Base-by-base conservation (phyloP, 1,284 basidiomycete species). In the Sanghuangporus baumii region DNA sequence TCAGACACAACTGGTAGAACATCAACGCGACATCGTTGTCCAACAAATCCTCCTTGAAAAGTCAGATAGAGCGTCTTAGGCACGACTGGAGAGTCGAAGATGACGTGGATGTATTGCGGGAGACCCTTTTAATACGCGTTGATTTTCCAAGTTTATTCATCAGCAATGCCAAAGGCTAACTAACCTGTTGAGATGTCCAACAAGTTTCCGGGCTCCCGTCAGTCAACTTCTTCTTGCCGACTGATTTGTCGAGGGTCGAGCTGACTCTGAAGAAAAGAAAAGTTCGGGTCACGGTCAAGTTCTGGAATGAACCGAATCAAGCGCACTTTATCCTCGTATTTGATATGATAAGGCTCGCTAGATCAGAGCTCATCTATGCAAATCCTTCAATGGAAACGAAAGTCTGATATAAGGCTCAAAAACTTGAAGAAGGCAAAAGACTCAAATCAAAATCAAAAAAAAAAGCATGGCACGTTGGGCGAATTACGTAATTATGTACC, bases 31-130 rank as follows among this genome's bases (percentile, higher is more conserved):
- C 88, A 91, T 52, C 79, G 74, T 12, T 80, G 86, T 8, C 88
- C 89, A 0, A 87, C 91, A 71, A 93, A 93, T 1, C 91, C 91
- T n/a, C 90, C 91, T 78, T 93, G 90, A 70, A 93, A 93, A 1
- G 86, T 91, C 65, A 91, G 66, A n/a, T 74, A 75, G 12, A 91
- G 67, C 23, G 74, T 77, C 66, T 73, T 78, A 1, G 87, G 88
- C 40, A 79, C 68, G 20, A 88, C 82, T 46, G 75, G 78, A 3
- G 74, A 68, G 5, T 77, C 58, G 67, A 91, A 92, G 1, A 73
- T 73, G 26, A 91, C 73, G 60, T 89, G 87, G 65, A 92, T 81
- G 68, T 77, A 86, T 74, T 92, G 90, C 1, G 89, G 89, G 16
- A 86, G 77, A 34, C 89, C 88, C 89, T 63, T 48, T 48, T 20